phyloP scores from a whole-genome alignment of 1,284 basidiomycete genomes.

The Ustanciosporium gigantosporum region DNA sequence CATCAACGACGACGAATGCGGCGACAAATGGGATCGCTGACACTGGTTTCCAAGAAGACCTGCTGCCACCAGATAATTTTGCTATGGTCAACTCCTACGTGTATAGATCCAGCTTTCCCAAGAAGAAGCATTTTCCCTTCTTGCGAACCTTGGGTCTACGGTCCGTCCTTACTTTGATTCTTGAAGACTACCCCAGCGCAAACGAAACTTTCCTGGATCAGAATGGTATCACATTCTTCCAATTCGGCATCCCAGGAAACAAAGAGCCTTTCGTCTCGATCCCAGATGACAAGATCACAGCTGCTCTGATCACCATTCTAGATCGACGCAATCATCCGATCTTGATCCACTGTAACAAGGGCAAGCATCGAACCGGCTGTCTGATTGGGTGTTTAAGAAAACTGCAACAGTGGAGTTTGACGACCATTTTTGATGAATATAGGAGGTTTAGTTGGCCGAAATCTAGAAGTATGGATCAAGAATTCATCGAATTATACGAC shows the following conservation, averaged over 20 bases:
- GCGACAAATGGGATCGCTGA: not conserved
- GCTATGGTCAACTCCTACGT: constrained; percentile 63
- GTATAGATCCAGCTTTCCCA: constrained; percentile 66
- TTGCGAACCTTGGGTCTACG: constrained; percentile 65
- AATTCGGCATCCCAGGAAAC: constrained; percentile 68
- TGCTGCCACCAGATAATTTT: constrained; percentile 60
- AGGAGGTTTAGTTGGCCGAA: constrained; percentile 65
- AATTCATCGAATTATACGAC: constrained; percentile 66
- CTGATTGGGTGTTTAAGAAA: constrained; percentile 66
- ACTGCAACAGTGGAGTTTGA: constrained; percentile 66
- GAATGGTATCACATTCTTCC: constrained; percentile 63
- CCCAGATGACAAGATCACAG: constrained; percentile 66
- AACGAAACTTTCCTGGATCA: constrained; percentile 64
- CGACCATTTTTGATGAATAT: constrained; percentile 67
- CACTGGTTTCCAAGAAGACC: constrained; percentile 27
- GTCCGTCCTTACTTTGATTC: constrained; percentile 65
- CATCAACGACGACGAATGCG: not conserved
- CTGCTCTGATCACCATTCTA: constrained; percentile 65
- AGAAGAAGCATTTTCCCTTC: constrained; percentile 66
- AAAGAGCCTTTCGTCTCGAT: constrained; percentile 63
- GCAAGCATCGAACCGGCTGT: constrained; percentile 68
- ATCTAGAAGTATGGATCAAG: constrained; percentile 66
- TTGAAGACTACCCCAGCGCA: constrained; percentile 66
- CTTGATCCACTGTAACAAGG: constrained; percentile 68
- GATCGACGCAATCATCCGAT: constrained; percentile 67